Evolutionary conservation across 352 stramenopile genomes (phyloP), one percentile per base, ranked within the genome.

Genomic region (Phytophthora colocasiae): DNA sequence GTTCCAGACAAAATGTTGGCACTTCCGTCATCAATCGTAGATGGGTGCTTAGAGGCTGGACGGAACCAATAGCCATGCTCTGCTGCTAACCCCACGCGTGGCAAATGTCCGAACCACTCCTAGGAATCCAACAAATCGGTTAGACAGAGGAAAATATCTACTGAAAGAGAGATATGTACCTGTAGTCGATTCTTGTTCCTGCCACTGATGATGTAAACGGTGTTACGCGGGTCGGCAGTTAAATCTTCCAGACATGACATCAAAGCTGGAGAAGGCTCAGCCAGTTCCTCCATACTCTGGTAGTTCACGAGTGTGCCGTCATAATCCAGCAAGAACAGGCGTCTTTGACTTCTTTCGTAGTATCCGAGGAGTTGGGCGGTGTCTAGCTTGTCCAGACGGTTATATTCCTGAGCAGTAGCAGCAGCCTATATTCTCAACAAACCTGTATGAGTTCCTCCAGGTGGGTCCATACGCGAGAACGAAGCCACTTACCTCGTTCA

Each of bases 301-400:
- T 89, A 94, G 41, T 88, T 82, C 29, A 93, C 79, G 14, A 97
- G 78, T 10, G 88, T 94, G 9, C 87, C 89, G 38, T 96, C 87
- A 61, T 97, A 96, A 63, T 97, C 89, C 27, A 96, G 69, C 36
- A 97, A 72, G 52, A 97, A 87, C 19, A 97, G 65, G 7, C 90
- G 87, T 22, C 87, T 82, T 29, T 88, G 83, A 57, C 87, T 95
- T 32, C 90, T 77, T 56, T 93, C 87, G 52, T 94, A 97, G 47
- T 92, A 95, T 4, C 83, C 83, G 8, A 93, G 75, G 14, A 97
- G 58, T 61, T 95, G 85, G 7, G 81, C 85, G 6, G 86, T 90
- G 62, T 97, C 90, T 6, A 97, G 61, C 39, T 93, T 95, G 46
- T 96, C 81, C n/a, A 96, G 69, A 11, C 83, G 78, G 44, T 93